phyloP scores from a whole-genome alignment of 2,329 filamentous ascomycete species.

The Apiospora aurea region DNA sequence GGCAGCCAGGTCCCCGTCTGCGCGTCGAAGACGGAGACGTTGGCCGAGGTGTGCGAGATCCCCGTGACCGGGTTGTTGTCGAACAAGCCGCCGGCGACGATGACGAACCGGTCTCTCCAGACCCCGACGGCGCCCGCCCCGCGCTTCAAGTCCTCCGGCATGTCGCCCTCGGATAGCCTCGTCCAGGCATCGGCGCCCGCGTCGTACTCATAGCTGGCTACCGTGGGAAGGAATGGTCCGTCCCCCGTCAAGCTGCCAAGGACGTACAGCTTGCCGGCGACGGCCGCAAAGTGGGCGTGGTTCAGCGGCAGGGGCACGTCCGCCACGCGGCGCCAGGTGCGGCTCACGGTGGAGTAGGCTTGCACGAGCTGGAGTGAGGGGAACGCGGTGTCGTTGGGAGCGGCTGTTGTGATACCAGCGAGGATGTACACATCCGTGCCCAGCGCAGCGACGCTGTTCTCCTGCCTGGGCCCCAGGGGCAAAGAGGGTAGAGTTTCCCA shows the following conservation, averaged over 20 bases:
- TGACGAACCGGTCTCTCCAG: neutral
- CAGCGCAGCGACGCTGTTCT: constrained; percentile 1
- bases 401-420: constrained; percentile 44
- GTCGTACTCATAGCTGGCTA: neutral
- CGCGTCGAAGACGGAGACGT: constrained; percentile 12
- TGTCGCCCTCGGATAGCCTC: neutral
- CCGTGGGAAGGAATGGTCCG: neutral
- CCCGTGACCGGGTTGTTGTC: constrained; percentile 2
- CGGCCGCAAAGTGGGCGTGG: constrained; percentile 9
- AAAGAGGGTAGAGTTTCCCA: neutral
- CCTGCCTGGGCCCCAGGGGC: constrained; percentile 4
- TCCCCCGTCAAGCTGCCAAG: neutral
- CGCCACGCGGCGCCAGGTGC: constrained; percentile 12
- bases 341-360: neutral
- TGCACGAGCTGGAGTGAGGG: constrained; percentile 10
- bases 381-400: constrained; percentile 47
- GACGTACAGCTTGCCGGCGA: constrained; percentile 10
- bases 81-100: neutral
- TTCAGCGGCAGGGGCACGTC: neutral
- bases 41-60: neutral
- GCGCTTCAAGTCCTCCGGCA: neutral
- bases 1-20: constrained; percentile 7
- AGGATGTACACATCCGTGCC: constrained; percentile 28
- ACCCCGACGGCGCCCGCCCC: constrained; percentile 5
- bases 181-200: constrained; percentile 1